phyloP scores from a whole-genome alignment of 768 basidiomycete species.

The Cyathus striatus region DNA sequence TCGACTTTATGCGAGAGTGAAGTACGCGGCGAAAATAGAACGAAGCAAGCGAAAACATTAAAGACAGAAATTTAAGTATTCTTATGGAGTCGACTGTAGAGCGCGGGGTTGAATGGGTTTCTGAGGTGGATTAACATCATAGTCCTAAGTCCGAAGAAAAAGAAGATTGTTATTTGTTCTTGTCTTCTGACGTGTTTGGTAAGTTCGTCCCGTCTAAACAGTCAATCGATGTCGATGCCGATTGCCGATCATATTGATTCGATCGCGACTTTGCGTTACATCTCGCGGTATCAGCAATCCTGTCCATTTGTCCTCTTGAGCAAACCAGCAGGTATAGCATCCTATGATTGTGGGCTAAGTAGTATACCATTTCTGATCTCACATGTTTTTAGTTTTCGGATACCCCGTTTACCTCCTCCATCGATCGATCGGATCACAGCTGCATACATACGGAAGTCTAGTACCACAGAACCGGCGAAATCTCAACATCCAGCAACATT shows the following conservation, averaged over 20 bases:
- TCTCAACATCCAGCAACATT: background rate
- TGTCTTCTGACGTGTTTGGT: background rate
- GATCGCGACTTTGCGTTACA: background rate
- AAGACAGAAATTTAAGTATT: too few relatives aligned
- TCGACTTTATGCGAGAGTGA: too few relatives aligned
- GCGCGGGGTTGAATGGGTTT: too few relatives aligned
- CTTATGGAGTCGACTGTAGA: too few relatives aligned
- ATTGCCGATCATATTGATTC: background rate
- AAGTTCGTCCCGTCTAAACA: slow-evolving; percentile 1
- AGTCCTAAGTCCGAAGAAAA: too few relatives aligned
- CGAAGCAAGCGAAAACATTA: too few relatives aligned
- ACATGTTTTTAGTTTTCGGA: background rate
- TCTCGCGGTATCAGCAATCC: background rate
- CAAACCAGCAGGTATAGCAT: too few relatives aligned
- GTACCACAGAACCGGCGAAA: slow-evolving; percentile 1
- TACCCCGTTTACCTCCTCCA: background rate
- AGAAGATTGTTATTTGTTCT: background rate
- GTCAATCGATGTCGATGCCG: background rate
- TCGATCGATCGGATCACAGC: slow-evolving; percentile 7
- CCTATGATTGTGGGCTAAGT: too few relatives aligned
- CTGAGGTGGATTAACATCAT: too few relatives aligned
- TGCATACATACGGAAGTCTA: slow-evolving; percentile 1
- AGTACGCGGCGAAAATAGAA: too few relatives aligned
- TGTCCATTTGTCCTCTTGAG: too few relatives aligned
- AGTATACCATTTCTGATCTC: slow-evolving; percentile 1